Percentiles rank a stretch among this genome's conserved stretches.
These are phyloP conservation scores for Aspergillus nanangensis DNA, from an alignment of 495 filamentous ascomycete species.

Conservation along the genomic window DNA sequence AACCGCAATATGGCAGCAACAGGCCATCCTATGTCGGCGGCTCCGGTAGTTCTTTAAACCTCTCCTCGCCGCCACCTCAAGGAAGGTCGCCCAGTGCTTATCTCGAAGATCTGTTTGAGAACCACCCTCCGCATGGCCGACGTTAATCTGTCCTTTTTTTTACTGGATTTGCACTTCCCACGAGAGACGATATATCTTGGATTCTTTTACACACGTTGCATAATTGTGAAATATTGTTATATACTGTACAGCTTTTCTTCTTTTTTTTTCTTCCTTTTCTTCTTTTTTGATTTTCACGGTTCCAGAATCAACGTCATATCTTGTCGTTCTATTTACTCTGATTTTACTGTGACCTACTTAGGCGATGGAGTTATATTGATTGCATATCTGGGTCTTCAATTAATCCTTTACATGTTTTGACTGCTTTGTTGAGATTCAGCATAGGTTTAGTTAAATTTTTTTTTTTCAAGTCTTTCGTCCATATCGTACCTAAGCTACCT, in stretches of 20 bases:
- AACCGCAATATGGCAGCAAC: too few relatives aligned
- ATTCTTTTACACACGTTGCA: conserved; percentile 1
- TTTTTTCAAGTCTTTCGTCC: neutral
- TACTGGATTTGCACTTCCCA: neutral
- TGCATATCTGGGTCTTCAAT: too few relatives aligned
- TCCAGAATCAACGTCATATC: too few relatives aligned
- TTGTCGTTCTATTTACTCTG: too few relatives aligned
- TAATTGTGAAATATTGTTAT: neutral
- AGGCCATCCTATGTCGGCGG: conserved; percentile 35
- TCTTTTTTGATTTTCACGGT: neutral
- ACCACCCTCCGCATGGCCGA: conserved; percentile 34
- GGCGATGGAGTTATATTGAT: conserved; percentile 7
- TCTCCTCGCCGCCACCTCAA: conserved; percentile 55
- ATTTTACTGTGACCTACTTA: neutral
- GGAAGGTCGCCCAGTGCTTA: conserved; percentile 86
- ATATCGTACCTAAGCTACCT: neutral
- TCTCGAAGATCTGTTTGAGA: conserved; percentile 87
- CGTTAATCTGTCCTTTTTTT: neutral
- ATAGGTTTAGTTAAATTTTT: neutral
- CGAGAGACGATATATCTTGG: conserved; percentile 2
- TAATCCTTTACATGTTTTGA: neutral
- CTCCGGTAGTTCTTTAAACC: conserved; percentile 67
- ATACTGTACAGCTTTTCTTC: neutral
- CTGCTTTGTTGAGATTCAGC: neutral
- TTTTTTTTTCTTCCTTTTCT: neutral